Evolutionary conservation across 345 rosid genomes (phyloP), one percentile per base, ranked within the genome.

Genomic region (Brassica incana): DNA sequence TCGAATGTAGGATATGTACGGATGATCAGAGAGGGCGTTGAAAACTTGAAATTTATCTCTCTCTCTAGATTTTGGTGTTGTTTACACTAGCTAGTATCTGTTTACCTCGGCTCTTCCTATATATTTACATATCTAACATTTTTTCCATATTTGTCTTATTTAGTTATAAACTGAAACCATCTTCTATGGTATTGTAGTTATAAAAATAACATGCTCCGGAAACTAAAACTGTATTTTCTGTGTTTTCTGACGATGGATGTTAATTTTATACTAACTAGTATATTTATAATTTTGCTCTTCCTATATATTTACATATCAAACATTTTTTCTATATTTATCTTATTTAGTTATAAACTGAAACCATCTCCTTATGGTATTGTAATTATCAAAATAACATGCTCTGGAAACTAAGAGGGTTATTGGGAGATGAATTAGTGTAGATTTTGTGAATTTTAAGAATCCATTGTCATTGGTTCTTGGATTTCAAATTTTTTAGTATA

Each of bases 21-120:
- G 83, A 80, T 80, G 83, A 69, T 80, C 64, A 74, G 78, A 72
- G 77, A 79, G 73, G 63, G 29, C 72, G 79, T 80, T 69, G 79
- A 80, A 69, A 74, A 67, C 69, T 67, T 73, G 40, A 45, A 59
- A 20, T 30, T 32, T 29, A 29, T 29, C 56, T 79, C 50, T 65
- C 65, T 71, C 65, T 71, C 59, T 61, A 6, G 11, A 20, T 23
- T 73, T n/a, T 73, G 2, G 35, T 23, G 35, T 11, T 65, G 9
- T 3, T 29, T 29, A 29, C 0, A 29, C 30, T 65, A 32, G 10
- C 30, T 65, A 32, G 10, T 65, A 10, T 50, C n/a, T 56, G 33
- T 18, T 71, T 29, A 15, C 43, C 30, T 9, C 32, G 63, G 8
- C 61, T 27, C 16, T 50, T 18, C 52, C 36, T 63, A 40, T 32